These are phyloP conservation scores for Microdochium trichocladiopsis DNA, from an alignment of 2,329 filamentous ascomycete species.

Conservation along the genomic window DNA sequence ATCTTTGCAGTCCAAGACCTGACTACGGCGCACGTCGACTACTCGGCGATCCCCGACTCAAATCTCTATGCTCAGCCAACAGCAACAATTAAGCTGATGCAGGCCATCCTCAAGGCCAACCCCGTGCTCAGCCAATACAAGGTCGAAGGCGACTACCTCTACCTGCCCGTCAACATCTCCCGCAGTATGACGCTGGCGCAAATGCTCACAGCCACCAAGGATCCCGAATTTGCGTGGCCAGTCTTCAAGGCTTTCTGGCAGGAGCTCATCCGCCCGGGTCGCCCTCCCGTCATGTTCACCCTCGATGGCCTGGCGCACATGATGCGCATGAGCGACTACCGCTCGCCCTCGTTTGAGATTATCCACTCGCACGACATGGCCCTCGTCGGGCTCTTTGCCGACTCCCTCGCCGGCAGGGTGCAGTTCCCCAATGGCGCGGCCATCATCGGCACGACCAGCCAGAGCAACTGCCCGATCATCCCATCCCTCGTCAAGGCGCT, in stretches of 20 bases:
- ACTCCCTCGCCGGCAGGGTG: constrained; percentile 57
- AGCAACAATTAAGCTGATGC: constrained; percentile 69
- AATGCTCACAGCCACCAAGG: constrained; percentile 63
- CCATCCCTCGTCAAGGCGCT: constrained; percentile 65
- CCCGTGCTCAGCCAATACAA: constrained; percentile 49
- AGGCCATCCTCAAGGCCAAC: constrained; percentile 68
- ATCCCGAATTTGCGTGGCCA: constrained; percentile 71
- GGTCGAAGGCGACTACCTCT: constrained; percentile 43
- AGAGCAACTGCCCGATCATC: constrained; percentile 59
- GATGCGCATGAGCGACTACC: constrained; percentile 74
- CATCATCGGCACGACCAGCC: constrained; percentile 66
- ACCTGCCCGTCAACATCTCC: constrained; percentile 52
- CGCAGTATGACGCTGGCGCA: constrained; percentile 55
- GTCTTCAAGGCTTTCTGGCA: constrained; percentile 73
- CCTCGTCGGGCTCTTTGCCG: constrained; percentile 67
- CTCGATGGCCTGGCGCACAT: constrained; percentile 76
- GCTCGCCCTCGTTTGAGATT: constrained; percentile 58
- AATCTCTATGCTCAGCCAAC: constrained; percentile 70
- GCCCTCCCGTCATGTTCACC: constrained; percentile 57
- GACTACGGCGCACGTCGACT: constrained; percentile 73
- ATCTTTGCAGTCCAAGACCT: constrained; percentile 67
- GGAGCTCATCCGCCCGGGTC: constrained; percentile 56
- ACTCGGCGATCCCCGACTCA: constrained; percentile 59
- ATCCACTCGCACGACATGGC: constrained; percentile 84
- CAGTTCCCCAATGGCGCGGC: constrained; percentile 67